phyloP scores from a whole-genome alignment of 768 basidiomycete genomes.

The Kwoniella dejecticola region DNA sequence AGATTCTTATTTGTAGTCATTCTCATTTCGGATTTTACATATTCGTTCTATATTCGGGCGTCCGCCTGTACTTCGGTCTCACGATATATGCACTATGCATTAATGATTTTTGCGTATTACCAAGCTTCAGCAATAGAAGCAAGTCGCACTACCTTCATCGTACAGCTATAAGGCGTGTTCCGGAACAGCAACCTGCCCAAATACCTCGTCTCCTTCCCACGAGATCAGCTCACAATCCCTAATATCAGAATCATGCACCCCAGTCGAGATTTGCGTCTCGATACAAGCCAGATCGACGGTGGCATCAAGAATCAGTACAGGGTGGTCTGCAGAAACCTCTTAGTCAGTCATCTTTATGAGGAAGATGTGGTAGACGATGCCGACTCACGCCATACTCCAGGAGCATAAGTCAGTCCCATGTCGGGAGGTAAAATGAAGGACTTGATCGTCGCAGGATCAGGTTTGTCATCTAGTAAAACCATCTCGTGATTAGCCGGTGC shows the following conservation, averaged over 20 bases:
- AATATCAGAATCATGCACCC: slow-evolving; percentile 60
- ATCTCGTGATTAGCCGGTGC: background rate
- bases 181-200: slow-evolving; percentile 51
- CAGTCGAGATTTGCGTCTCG: slow-evolving; percentile 85
- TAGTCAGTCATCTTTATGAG: too few species aligned
- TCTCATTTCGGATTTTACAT: too few species aligned
- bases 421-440: slow-evolving; percentile 77
- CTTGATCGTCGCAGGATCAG: slow-evolving; percentile 71
- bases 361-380: too few species aligned
- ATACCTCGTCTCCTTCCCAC: slow-evolving; percentile 54
- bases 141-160: too few species aligned
- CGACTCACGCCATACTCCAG: slow-evolving; percentile 90
- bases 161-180: too few species aligned
- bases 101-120: too few species aligned
- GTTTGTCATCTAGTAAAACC: slow-evolving; percentile 64
- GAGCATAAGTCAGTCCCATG: slow-evolving; percentile 83
- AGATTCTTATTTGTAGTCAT: too few species aligned
- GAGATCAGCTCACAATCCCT: slow-evolving; percentile 84
- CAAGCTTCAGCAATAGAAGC: too few species aligned
- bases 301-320: slow-evolving; percentile 65
- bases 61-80: too few species aligned
- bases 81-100: too few species aligned
- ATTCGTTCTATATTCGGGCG: too few species aligned
- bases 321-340: slow-evolving; percentile 68
- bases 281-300: slow-evolving; percentile 67